These are phyloP conservation scores for Thelephora ganbajun DNA, from an alignment of 768 basidiomycete genomes.

Conservation along the genomic window DNA sequence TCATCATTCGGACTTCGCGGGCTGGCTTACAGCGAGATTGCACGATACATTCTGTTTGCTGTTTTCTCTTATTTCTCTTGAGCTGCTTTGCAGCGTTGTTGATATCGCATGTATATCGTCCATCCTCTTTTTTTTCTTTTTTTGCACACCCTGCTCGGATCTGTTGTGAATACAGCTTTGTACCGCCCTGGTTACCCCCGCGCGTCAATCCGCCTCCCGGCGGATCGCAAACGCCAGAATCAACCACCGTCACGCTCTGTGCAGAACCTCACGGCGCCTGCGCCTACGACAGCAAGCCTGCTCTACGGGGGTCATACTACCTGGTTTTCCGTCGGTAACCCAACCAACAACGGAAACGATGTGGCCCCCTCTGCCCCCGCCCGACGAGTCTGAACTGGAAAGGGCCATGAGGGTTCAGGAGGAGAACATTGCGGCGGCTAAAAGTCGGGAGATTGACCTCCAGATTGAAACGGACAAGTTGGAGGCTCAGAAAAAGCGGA, in stretches of 20 bases:
- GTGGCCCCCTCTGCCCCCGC: slow-evolving; percentile 21
- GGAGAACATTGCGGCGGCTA: slow-evolving; percentile 35
- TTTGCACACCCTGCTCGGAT: neutral
- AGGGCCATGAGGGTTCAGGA: slow-evolving; percentile 23
- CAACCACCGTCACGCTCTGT: no score
- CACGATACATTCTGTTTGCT: no score
- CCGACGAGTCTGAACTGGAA: slow-evolving; percentile 29
- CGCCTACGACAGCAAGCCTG: no score
- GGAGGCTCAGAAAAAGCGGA: slow-evolving; percentile 21
- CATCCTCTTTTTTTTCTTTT: neutral
- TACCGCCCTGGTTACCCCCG: neutral
- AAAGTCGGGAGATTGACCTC: slow-evolving; percentile 43
- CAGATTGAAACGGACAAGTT: slow-evolving; percentile 32
- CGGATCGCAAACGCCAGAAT: no score
- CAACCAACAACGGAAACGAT: neutral
- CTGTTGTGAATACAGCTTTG: slow-evolving; percentile 1
- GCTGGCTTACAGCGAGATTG: slow-evolving; percentile 9
- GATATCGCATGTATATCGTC: slow-evolving; percentile 10
- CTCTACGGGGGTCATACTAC: no score
- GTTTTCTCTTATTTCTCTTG: no score
- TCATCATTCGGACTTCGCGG: no score
- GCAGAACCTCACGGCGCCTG: no score
- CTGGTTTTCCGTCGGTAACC: no score
- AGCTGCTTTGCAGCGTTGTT: no score
- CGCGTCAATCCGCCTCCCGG: neutral